Conservation (phyloP, 805 yeast genomes). For the Priceomyces melissophilus region DNA sequence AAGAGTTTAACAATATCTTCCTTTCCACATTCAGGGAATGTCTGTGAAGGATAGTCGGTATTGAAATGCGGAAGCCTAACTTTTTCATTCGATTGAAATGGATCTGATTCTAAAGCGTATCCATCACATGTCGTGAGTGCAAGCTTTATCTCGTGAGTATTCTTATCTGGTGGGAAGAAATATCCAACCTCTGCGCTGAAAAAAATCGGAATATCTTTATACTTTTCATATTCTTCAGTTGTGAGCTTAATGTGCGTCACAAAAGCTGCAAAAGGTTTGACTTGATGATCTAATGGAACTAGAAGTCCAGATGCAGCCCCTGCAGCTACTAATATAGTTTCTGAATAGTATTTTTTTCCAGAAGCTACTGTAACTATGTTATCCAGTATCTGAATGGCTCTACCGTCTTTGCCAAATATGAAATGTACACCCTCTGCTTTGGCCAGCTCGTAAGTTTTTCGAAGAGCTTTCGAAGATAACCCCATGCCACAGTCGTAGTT, state of each 20-base stretch:
- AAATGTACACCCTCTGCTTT: constrained; percentile 30
- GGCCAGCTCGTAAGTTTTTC: constrained; percentile 25
- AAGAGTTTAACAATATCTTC: constrained; percentile 21
- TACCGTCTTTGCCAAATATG: constrained; percentile 20
- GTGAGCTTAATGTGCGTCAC: constrained; percentile 35
- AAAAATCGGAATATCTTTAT: constrained; percentile 38
- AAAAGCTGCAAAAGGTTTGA: constrained; percentile 33
- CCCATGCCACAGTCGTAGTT: constrained; percentile 30
- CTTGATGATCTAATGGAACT: constrained; percentile 24
- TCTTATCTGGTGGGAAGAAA: constrained; percentile 45
- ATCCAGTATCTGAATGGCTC: constrained; percentile 8
- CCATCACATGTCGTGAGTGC: constrained; percentile 27
- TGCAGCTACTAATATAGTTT: constrained; percentile 27
- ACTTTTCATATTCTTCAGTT: constrained; percentile 30
- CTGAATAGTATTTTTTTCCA: constrained; percentile 20
- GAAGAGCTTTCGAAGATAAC: constrained; percentile 29
- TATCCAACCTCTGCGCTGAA: constrained; percentile 42
- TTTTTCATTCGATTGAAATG: constrained; percentile 7
- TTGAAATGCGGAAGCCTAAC: constrained; percentile 34
- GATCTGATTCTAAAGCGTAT: constrained; percentile 12
- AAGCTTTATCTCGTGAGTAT: constrained; percentile 30
- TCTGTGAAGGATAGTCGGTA: constrained; percentile 21
- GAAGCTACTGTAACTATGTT: background rate
- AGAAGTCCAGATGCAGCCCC: constrained; percentile 39
- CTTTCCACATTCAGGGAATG: constrained; percentile 30